Conservation (phyloP, 805 yeast species). For the Zygosaccharomyces bailii region DNA sequence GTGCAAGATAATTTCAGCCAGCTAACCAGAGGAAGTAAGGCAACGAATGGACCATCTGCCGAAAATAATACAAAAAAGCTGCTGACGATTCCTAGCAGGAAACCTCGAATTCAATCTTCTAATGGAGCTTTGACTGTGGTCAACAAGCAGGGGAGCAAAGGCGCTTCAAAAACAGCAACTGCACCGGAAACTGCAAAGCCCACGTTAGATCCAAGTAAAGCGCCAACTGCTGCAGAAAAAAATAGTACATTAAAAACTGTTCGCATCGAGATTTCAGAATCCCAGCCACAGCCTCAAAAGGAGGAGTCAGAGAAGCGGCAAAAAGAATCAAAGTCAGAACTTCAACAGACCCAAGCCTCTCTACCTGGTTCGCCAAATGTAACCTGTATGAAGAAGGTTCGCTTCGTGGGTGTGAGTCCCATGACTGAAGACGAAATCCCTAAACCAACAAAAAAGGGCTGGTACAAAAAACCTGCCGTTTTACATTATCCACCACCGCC, state of each 20-base stretch:
- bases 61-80: constrained; percentile 4
- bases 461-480: constrained; percentile 38
- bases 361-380: background rate
- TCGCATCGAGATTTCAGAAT: background rate
- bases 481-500: constrained; percentile 36
- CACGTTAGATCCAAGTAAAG: background rate
- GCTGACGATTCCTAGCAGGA: background rate
- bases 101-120: constrained; percentile 2
- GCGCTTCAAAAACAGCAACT: constrained; percentile 5
- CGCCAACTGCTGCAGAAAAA: background rate
- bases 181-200: constrained; percentile 7
- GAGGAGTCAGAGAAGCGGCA: background rate
- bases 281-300: background rate
- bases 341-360: background rate
- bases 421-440: constrained; percentile 32
- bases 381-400: constrained; percentile 28
- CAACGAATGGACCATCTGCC: constrained; percentile 4
- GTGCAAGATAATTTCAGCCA: constrained; percentile 26
- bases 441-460: constrained; percentile 34
- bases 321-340: background rate
- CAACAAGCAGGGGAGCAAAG: constrained; percentile 1
- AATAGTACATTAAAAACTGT: background rate
- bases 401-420: constrained; percentile 38
- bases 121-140: constrained; percentile 2
- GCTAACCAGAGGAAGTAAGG: constrained; percentile 6